Percentiles rank a stretch among this genome's conserved stretches.
phyloP scores from a whole-genome alignment of 345 rosid species.

The Citrus trifoliata region DNA sequence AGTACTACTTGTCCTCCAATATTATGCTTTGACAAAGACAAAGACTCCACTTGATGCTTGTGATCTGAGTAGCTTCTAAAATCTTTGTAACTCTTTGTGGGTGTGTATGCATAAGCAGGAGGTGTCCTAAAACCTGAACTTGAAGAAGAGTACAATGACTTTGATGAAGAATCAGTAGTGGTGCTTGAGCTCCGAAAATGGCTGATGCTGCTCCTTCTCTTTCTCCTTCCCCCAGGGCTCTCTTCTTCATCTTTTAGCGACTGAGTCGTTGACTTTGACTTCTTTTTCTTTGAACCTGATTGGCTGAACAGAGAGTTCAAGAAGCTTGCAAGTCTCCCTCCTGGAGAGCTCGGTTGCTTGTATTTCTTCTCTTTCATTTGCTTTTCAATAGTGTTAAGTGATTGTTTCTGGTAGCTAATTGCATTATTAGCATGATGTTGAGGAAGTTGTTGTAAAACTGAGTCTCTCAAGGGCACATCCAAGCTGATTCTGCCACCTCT shows the following conservation, averaged over 20 bases:
- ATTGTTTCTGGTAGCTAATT: constrained; percentile 22
- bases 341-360: constrained; percentile 92
- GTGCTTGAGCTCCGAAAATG: constrained; percentile 69
- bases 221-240: constrained; percentile 65
- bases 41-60: constrained; percentile 32
- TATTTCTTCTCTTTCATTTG: constrained; percentile 56
- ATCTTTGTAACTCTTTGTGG: constrained; percentile 54
- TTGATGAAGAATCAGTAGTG: constrained; percentile 27
- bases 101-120: constrained; percentile 59
- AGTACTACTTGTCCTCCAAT: constrained; percentile 9
- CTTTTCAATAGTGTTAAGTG: constrained; percentile 30
- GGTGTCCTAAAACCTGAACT: constrained; percentile 77
- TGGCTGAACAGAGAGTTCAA: constrained; percentile 84
- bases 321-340: constrained; percentile 82
- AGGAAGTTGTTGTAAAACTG: constrained; percentile 6
- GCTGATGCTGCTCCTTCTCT: constrained; percentile 86
- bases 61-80: constrained; percentile 51
- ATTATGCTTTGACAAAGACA: constrained; percentile 16
- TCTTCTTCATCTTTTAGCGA: constrained; percentile 64
- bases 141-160: constrained; percentile 58
- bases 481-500: constrained; percentile 66
- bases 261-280: constrained; percentile 43
- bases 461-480: constrained; percentile 47
- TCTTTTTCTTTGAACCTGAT: constrained; percentile 70
- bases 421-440: constrained; percentile 28